These are phyloP conservation scores for Coleophoma eucalyptorum DNA, from an alignment of 2,329 filamentous ascomycete genomes.

Conservation along the genomic window DNA sequence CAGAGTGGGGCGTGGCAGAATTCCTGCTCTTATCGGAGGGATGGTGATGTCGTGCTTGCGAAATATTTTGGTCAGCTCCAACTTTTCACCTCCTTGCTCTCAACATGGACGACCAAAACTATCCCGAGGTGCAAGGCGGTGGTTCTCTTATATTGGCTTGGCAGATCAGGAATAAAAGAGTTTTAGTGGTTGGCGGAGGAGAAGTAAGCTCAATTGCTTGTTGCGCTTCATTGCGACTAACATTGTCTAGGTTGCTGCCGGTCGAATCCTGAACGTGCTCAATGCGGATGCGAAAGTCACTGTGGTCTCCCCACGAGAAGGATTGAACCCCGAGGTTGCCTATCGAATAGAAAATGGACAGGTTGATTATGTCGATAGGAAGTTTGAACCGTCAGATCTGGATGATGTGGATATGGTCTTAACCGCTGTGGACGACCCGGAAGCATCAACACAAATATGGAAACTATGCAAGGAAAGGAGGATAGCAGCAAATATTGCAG, in stretches of 20 bases:
- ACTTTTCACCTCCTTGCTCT: background rate
- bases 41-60: background rate
- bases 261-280: slow-evolving; percentile 88
- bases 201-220: slow-evolving; percentile 55
- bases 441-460: slow-evolving; percentile 87
- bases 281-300: slow-evolving; percentile 92
- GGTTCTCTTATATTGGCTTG: slow-evolving; percentile 93
- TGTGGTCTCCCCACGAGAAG: slow-evolving; percentile 73
- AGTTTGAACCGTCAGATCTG: slow-evolving; percentile 84
- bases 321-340: slow-evolving; percentile 85
- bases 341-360: slow-evolving; percentile 73
- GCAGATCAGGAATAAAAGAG: slow-evolving; percentile 85
- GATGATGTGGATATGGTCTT: slow-evolving; percentile 87
- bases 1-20: background rate
- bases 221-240: slow-evolving; percentile 15
- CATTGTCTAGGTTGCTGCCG: slow-evolving; percentile 77
- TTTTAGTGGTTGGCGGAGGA: slow-evolving; percentile 92
- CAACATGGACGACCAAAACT: slow-evolving; percentile 36
- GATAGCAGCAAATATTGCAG: slow-evolving; percentile 92
- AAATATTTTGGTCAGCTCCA: background rate
- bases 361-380: slow-evolving; percentile 75
- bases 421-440: slow-evolving; percentile 88
- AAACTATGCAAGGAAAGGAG: slow-evolving; percentile 83
- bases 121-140: slow-evolving; percentile 80
- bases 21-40: background rate